Base-by-base conservation (phyloP, 225 moss, liverwort and hornwort species). In the Climacium dendroides region DNA sequence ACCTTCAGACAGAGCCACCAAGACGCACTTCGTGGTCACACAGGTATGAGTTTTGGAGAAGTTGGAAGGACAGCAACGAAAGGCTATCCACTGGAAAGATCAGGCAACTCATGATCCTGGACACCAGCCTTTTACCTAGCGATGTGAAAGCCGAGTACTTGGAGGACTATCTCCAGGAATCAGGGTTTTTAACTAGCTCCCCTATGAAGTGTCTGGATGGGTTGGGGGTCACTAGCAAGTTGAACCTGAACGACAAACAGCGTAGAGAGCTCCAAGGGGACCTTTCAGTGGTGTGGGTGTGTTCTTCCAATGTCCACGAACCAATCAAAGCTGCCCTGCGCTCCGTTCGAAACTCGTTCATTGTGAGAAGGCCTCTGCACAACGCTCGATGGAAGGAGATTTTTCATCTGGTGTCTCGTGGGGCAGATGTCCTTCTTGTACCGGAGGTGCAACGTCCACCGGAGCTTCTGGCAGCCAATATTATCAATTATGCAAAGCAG, bases 301-400 rank as follows among this genome's bases (percentile, higher is more conserved):
- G 91, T 73, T 91, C 95, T 41, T 95, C 95, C 50, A 95, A 94
- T 75, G 93, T 94, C 23, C 94, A 94, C 41, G 94, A 94, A 76
- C 90, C 91, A 26, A 93, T 94, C 70, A 96, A 95, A 79, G 93
- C 91, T 24, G 92, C 88, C 16, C 87, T 95, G 60, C 89, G 89
- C 3, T 91, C 93, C n/a, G 89, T 96, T 28, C 87, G 88, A 43
- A 94, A 91, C 91, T 96, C 96, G 14, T 91, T 96, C 58, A 66
- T 96, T 32, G 93, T 93, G 59, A 93, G 87, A 84, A 89, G 96
- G 83, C 96, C 96, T 80, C 74, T 96, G 83, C 96, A 96, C 89
- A 90, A 93, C 10, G 91, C 93, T 82, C 92, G 96, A 28, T 80
- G 95, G 76, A 93, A 93, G 87, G 96, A 96, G 71, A 91, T 96